These are phyloP conservation scores for Dentipellis sp. DNA, from an alignment of 768 basidiomycete genomes.

Conservation along the genomic window DNA sequence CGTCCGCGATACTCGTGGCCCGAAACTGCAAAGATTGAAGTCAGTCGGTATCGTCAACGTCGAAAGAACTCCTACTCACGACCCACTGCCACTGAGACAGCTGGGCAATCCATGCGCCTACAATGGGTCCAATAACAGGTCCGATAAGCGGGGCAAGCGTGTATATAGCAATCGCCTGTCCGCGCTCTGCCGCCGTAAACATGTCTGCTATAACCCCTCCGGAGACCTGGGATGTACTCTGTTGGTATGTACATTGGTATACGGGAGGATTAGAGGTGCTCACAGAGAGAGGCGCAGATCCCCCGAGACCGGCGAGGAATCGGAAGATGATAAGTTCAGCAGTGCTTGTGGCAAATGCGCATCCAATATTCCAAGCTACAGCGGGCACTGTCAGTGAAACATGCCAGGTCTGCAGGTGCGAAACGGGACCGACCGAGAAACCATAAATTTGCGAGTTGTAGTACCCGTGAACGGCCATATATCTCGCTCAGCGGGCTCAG, in stretches of 20 bases:
- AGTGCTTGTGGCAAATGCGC: conserved; percentile 49
- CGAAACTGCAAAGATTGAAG: background rate
- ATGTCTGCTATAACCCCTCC: conserved; percentile 55
- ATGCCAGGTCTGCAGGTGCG: background rate
- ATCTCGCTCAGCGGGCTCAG: conserved; percentile 63
- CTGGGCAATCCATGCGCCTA: conserved; percentile 25
- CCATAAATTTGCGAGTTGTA: conserved; percentile 58
- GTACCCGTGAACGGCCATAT: conserved; percentile 52
- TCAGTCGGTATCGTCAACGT: background rate
- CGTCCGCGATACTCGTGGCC: conserved; percentile 33
- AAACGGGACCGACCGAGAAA: conserved; percentile 40
- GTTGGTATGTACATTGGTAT: too few species aligned
- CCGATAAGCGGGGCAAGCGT: conserved; percentile 59
- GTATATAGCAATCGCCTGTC: conserved; percentile 54
- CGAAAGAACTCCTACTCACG: background rate
- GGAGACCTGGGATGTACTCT: too few species aligned
- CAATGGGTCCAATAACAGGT: conserved; percentile 54
- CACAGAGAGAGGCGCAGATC: conserved; percentile 42
- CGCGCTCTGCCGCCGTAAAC: conserved; percentile 53
- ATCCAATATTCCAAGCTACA: conserved; percentile 46
- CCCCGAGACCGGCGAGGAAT: conserved; percentile 65
- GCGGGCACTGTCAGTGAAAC: too few species aligned
- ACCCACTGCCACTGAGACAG: background rate
- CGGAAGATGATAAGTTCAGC: conserved; percentile 22
- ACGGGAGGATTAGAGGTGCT: background rate